phyloP scores from a whole-genome alignment of 1,284 basidiomycete genomes.

The Sphagnurus paluster region DNA sequence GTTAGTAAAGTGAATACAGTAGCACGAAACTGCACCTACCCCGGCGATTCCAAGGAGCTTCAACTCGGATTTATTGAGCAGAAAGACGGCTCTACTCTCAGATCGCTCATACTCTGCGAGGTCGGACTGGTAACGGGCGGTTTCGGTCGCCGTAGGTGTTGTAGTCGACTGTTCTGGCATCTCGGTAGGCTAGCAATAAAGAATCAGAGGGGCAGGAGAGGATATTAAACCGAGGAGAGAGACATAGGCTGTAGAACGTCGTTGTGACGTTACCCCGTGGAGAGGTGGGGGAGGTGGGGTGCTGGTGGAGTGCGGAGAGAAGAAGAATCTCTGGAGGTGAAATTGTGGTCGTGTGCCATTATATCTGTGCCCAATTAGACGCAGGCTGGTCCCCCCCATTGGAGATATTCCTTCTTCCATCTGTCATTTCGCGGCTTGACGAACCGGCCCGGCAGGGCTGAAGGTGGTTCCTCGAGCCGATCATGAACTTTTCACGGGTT shows the following conservation, averaged over 20 bases:
- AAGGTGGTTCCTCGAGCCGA: no score
- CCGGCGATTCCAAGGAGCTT: slow-evolving; percentile 63
- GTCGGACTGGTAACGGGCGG: slow-evolving; percentile 9
- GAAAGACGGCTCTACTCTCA: slow-evolving; percentile 42
- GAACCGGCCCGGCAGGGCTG: background rate
- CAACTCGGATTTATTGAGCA: slow-evolving; percentile 48
- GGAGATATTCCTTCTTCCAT: background rate
- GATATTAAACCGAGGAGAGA: background rate
- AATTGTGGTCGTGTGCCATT: slow-evolving; percentile 27
- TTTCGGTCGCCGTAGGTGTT: slow-evolving; percentile 1
- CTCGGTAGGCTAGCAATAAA: background rate
- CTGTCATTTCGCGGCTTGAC: background rate
- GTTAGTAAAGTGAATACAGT: background rate
- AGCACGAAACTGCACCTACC: slow-evolving; percentile 34
- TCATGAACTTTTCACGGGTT: no score
- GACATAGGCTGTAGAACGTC: background rate
- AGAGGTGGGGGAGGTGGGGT: background rate
- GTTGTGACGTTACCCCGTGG: background rate
- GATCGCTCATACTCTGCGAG: slow-evolving; percentile 45
- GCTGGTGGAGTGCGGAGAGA: no score
- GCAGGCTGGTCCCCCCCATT: background rate
- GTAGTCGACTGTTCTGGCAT: slow-evolving; percentile 5
- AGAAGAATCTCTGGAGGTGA: background rate
- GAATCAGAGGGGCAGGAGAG: background rate
- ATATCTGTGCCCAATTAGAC: slow-evolving; percentile 12